Percentiles rank a stretch among this genome's conserved stretches.
Conservation (phyloP, 352 stramenopile species). For the Phytophthora pisi region DNA sequence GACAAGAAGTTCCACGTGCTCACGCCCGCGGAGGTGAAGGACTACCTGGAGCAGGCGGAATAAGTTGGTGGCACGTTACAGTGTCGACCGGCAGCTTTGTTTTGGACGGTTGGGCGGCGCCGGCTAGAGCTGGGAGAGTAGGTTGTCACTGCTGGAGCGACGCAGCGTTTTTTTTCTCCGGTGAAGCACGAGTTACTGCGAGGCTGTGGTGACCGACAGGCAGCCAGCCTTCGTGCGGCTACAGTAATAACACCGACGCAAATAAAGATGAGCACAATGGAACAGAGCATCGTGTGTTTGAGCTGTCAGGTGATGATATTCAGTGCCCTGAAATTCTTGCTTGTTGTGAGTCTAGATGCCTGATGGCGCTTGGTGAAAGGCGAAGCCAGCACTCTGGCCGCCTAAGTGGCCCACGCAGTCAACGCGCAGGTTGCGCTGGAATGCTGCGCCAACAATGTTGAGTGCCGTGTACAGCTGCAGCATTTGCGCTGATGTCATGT, state of each 20-base stretch:
- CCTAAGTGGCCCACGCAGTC: constrained; percentile 84
- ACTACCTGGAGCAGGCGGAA: constrained; percentile 99
- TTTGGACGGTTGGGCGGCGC: constrained; percentile 13
- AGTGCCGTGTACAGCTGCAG: constrained; percentile 68
- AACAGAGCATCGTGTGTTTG: constrained; percentile 4
- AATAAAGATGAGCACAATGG: constrained; percentile 31
- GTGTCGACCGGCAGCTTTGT: constrained; percentile 25
- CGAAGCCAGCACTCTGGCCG: constrained; percentile 59
- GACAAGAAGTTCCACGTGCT: constrained; percentile 98
- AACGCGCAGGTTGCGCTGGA: constrained; percentile 63
- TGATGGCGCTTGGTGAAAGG: constrained; percentile 50
- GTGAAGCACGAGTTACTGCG: constrained; percentile 11
- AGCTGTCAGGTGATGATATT: constrained; percentile 19
- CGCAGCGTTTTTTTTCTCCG: not conserved
- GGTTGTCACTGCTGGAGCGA: constrained; percentile 1
- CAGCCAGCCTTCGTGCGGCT: constrained; percentile 14
- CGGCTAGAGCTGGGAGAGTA: constrained; percentile 5
- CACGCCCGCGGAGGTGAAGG: constrained; percentile 97
- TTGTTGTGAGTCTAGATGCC: constrained; percentile 22
- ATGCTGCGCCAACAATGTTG: constrained; percentile 63
- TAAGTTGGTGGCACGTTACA: constrained; percentile 59
- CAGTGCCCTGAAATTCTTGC: not conserved
- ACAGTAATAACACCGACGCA: constrained; percentile 34
- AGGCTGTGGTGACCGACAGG: constrained; percentile 3
- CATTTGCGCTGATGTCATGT: constrained; percentile 67